Evolutionary conservation across 2,329 filamentous ascomycete genomes (phyloP), one percentile per base, ranked within the genome.

Genomic region (Nannizziopsis arthrosporioides): DNA sequence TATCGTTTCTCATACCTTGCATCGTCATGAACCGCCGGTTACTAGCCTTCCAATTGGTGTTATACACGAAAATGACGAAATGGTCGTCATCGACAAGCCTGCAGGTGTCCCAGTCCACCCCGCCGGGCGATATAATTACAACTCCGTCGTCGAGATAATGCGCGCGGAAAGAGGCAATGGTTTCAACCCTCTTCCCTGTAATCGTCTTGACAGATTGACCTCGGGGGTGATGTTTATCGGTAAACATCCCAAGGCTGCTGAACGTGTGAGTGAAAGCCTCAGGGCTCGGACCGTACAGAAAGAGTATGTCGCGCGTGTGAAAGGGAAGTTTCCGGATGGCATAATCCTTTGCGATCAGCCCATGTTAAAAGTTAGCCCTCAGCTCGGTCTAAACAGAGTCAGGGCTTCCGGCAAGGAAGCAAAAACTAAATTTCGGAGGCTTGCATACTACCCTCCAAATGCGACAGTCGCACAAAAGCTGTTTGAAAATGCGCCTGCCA

Each of bases 211-310:
- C 63, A 76, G 92, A 45, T 70, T 98, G 58, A 98, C 92, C 0
- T 94, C 87, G 57, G 92, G 92, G 42, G 85, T 98, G 62, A 96
- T 98, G 90, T 98, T 98, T 65, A 81, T 98, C 57, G 92, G 84
- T 22, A 98, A 98, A 68, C 81, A 85, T 54, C 74, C 81, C 34
- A 78, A 80, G 59, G 85, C 85, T 0, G 90, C 92, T 0, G 86
- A 90, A 54, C 73, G 74, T 30, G 75, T 98, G 56, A 80, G 82
- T 47, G 69, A 74, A 37, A 84, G 94, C 64, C 85, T 98, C 50
- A 77, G 80, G 55, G 77, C 76, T 4, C 77, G 92, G 32, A 90
- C 83, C 0, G 85, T 98, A 34, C 81, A 87, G 57, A 98, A 98
- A 64, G 92, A 98, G 65, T 98, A 98, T 60, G 74, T 98, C 18